These are phyloP conservation scores for Colletotrichum lupini DNA, from an alignment of 2,329 filamentous ascomycete species.

Conservation along the genomic window DNA sequence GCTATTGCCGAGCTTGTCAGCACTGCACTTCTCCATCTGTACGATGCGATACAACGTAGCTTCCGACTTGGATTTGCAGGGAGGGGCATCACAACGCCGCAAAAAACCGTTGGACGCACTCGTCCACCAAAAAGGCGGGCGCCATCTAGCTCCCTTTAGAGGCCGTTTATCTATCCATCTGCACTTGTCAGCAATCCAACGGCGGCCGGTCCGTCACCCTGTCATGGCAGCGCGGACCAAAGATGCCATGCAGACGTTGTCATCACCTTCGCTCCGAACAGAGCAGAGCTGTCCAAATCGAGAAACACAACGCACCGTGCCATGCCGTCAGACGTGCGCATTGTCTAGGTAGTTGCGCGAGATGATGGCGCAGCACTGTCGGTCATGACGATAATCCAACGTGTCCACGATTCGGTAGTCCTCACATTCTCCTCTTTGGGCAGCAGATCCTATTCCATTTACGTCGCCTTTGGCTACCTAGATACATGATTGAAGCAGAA, in stretches of 20 bases:
- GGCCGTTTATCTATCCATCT: background rate
- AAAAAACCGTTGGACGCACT: background rate
- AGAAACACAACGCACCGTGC: background rate
- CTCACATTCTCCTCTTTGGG: background rate
- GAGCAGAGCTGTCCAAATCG: constrained; percentile 6
- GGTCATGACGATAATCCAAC: background rate
- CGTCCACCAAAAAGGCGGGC: background rate
- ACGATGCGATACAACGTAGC: background rate
- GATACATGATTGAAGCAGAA: background rate
- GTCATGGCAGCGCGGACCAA: constrained; percentile 1
- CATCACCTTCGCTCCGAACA: background rate
- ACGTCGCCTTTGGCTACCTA: background rate
- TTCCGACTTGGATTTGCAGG: background rate
- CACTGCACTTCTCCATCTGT: background rate
- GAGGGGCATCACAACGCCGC: background rate
- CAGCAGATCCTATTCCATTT: background rate
- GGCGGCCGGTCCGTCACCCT: background rate
- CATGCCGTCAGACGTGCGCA: background rate
- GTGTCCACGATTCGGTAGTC: background rate
- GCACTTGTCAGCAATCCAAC: background rate
- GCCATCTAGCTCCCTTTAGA: background rate
- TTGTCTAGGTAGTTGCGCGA: background rate
- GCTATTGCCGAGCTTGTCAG: background rate
- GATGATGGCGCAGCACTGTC: background rate
- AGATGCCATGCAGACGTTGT: constrained; percentile 3